Evolutionary conservation across 2,329 filamentous ascomycete species (phyloP).

Genomic region (Lasiodiplodia theobromae): DNA sequence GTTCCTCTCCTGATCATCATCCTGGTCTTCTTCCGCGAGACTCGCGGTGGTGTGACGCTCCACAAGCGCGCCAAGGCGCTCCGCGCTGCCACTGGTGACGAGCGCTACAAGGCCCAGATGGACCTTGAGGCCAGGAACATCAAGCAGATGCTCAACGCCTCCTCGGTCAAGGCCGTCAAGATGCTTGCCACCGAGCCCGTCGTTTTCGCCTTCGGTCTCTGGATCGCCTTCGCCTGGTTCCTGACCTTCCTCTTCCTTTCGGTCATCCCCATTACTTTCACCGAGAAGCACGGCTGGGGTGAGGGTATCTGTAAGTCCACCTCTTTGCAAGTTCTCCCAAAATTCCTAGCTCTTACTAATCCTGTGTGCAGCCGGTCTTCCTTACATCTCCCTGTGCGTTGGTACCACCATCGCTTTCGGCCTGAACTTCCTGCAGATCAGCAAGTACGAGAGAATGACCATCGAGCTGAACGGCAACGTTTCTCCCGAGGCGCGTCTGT

Average conservation of each 20-base stretch:
- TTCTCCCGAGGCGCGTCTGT: conserved; percentile 56
- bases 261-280: conserved; percentile 59
- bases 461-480: conserved; percentile 46
- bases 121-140: conserved; percentile 60
- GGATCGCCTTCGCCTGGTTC: conserved; percentile 62
- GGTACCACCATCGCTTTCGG: conserved; percentile 58
- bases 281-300: conserved; percentile 60
- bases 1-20: conserved; percentile 56
- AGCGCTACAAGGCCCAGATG: conserved; percentile 58
- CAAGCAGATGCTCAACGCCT: conserved; percentile 55
- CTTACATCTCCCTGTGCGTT: conserved; percentile 60
- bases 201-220: conserved; percentile 59
- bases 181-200: conserved; percentile 60
- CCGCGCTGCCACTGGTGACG: conserved; percentile 56
- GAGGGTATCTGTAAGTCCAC: conserved; percentile 50
- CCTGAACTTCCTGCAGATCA: conserved; percentile 59
- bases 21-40: conserved; percentile 55
- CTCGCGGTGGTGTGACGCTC: conserved; percentile 56
- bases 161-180: conserved; percentile 60
- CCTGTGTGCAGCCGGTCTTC: conserved; percentile 48
- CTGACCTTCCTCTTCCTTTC: conserved; percentile 63
- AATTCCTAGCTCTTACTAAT: conserved; percentile 26
- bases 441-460: conserved; percentile 55
- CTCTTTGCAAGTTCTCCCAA: background rate
- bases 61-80: conserved; percentile 58